Evolutionary conservation across 2,329 filamentous ascomycete genomes (phyloP).

Genomic region (Ilyonectria destructans): DNA sequence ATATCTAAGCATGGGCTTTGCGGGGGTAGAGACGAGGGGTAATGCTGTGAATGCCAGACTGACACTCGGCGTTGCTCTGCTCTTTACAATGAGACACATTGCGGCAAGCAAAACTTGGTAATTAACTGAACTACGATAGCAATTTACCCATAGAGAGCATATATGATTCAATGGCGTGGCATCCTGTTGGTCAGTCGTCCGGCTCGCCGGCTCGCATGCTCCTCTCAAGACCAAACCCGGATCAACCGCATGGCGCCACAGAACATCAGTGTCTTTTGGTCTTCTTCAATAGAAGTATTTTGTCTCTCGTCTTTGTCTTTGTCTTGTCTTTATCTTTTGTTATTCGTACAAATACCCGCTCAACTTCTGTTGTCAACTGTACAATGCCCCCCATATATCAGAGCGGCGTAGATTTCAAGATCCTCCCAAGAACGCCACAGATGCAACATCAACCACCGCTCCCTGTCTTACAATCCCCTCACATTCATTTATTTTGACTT

Average conservation of each 20-base stretch:
- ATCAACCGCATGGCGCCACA: neutral
- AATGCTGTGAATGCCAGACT: no score
- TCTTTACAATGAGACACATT: no score
- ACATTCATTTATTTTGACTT: slow-evolving; percentile 21
- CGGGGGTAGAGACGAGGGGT: no score
- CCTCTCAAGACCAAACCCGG: no score
- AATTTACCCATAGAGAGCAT: no score
- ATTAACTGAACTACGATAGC: no score
- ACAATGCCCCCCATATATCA: slow-evolving; percentile 37
- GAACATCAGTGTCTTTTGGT: neutral
- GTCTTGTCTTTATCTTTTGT: slow-evolving; percentile 9
- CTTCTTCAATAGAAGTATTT: neutral
- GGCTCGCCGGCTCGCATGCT: neutral
- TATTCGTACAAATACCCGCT: slow-evolving; percentile 33
- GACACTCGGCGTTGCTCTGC: no score
- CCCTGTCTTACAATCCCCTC: neutral
- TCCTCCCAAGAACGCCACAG: slow-evolving; percentile 43
- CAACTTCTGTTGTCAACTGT: slow-evolving; percentile 30
- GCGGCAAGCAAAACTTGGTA: no score
- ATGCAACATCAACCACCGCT: slow-evolving; percentile 38
- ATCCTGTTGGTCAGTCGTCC: no score
- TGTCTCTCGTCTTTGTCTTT: neutral
- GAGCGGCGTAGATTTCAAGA: slow-evolving; percentile 45
- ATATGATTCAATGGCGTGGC: no score
- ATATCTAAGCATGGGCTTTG: no score